Base-by-base conservation (phyloP, 1,139 yeast species). In the Hyphopichia pseudoburtonii region DNA sequence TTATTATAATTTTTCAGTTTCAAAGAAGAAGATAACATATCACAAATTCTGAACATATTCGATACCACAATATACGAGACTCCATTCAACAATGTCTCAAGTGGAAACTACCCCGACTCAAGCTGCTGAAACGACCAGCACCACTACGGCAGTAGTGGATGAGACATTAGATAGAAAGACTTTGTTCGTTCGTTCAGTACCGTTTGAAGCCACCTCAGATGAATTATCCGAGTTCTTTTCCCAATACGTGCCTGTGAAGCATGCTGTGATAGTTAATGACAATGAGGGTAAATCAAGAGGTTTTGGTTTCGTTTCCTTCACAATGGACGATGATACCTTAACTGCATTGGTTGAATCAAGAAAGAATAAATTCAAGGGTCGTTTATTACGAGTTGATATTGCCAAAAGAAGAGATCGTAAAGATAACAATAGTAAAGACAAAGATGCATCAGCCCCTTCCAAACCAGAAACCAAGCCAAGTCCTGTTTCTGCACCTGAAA, bases 251-350 rank as follows among this genome's bases (percentile, higher is more conserved):
- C 98, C 98, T 4, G 95, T 92, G 11, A 89, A 85, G 62, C 98
- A 92, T 62, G 96, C 97, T 3, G 94, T 89, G 35, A 78, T 92
- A 35, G 98, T 94, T 17, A 85, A 74, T 33, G 96, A 92, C 57
- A 69, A 73, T 11, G 80, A 84, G 33, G 78, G 85, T 34, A 68
- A 78, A 34, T 86, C 96, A 4, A 77, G 94, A 60, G 97, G 98
- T 1, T 94, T 89, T 62, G 99, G 98, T 6, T 94, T 94, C 61
- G 98, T 89, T 14, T 84, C 95, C 33, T 92, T 94, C 60, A 80
- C 87, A 2, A 67, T 78, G 41, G 90, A 87, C 45, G 96, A 87
- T 35, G 98, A 94, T 57, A 86, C 97, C 0, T 60, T 77, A 32
- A 69, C 76, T 28, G 97, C 97, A 0, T 68, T 89, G 45, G 78